Percentiles rank a stretch among this genome's conserved stretches.
These are phyloP conservation scores for Luffa acutangula DNA, from an alignment of 306 rosid genomes.

Conservation along the genomic window DNA sequence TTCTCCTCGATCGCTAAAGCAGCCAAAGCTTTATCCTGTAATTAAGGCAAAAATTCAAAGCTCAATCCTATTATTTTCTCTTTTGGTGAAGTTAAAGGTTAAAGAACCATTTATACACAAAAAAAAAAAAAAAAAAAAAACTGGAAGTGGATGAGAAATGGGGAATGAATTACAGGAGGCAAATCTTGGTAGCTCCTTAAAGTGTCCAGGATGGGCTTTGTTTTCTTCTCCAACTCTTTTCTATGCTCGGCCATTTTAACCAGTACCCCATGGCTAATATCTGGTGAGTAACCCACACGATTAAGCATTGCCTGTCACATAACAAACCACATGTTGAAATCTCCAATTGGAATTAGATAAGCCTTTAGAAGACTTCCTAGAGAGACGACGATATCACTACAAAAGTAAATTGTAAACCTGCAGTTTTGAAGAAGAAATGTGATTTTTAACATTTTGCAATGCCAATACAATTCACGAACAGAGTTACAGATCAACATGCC, in stretches of 20 bases:
- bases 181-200: slow-evolving; percentile 89
- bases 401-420: not conserved
- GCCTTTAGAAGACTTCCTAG: not conserved
- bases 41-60: not conserved
- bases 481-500: not conserved
- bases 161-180: slow-evolving; percentile 56
- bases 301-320: slow-evolving; percentile 60
- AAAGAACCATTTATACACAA: not conserved
- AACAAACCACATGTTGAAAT: not conserved
- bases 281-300: slow-evolving; percentile 77
- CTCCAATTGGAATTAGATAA: not conserved
- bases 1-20: slow-evolving; percentile 96
- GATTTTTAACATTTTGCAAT: not conserved
- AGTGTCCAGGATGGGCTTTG: slow-evolving; percentile 85
- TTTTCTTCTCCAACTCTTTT: slow-evolving; percentile 87
- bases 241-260: slow-evolving; percentile 84
- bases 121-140: not conserved
- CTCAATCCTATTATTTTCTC: not conserved
- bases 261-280: slow-evolving; percentile 72
- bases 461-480: not conserved
- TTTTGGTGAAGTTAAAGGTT: not conserved
- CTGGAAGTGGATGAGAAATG: not conserved
- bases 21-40: slow-evolving; percentile 93
- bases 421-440: not conserved
- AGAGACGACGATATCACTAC: not conserved